Conservation (phyloP, 768 basidiomycete species). For the Termitomyces sp. region DNA sequence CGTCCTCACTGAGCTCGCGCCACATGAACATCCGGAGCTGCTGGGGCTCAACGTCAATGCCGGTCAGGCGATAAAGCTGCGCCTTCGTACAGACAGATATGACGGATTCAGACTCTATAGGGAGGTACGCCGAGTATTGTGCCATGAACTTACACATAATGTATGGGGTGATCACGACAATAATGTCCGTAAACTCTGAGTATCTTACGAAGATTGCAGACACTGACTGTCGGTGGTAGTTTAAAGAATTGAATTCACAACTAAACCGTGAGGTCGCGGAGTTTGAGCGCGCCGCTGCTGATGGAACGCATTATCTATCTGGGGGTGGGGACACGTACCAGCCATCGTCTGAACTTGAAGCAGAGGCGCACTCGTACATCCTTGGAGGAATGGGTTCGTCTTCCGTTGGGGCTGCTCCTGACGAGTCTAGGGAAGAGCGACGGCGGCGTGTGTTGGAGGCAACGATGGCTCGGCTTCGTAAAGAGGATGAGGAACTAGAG, state of each 20-base stretch:
- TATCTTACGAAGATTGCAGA: background rate
- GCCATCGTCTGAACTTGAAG: conserved; percentile 53
- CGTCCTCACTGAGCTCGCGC: conserved; percentile 72
- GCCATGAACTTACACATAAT: conserved; percentile 78
- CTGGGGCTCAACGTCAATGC: conserved; percentile 65
- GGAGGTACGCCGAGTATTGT: conserved; percentile 64
- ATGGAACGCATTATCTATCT: conserved; percentile 53
- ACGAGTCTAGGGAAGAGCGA: conserved; percentile 56
- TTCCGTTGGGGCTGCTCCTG: background rate
- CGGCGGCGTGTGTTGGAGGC: conserved; percentile 56
- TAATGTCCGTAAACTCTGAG: conserved; percentile 44
- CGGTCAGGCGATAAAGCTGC: conserved; percentile 63
- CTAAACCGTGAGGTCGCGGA: conserved; percentile 71
- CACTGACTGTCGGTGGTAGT: conserved; percentile 33
- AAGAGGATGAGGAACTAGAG: conserved; percentile 71
- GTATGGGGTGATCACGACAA: conserved; percentile 71
- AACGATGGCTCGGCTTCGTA: conserved; percentile 53
- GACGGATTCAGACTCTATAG: conserved; percentile 69
- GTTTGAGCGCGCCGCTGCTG: conserved; percentile 51
- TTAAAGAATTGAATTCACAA: conserved; percentile 72
- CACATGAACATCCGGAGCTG: conserved; percentile 68
- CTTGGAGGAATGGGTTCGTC: conserved; percentile 44
- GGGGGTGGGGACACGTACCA: conserved; percentile 44
- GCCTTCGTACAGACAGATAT: conserved; percentile 65
- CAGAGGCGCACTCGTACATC: conserved; percentile 42